phyloP scores from a whole-genome alignment of 2,329 filamentous ascomycete genomes.

The Cercospora sp. region DNA sequence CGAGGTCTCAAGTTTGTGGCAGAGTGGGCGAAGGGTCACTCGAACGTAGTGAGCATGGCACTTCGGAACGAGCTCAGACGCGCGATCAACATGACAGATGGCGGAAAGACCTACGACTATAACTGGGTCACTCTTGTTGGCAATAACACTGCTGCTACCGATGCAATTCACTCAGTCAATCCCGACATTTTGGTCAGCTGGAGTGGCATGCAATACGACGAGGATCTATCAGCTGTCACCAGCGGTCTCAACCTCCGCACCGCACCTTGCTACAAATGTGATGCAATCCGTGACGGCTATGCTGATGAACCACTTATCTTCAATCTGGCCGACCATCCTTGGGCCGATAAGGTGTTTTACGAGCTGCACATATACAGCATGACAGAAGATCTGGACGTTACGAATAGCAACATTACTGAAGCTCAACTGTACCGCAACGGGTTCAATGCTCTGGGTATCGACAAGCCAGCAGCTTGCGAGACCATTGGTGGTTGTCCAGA shows the following conservation, averaged over 20 bases:
- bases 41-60: conserved; percentile 33
- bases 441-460: conserved; percentile 50
- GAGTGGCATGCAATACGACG: conserved; percentile 33
- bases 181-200: conserved; percentile 31
- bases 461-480: conserved; percentile 41
- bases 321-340: conserved; percentile 49
- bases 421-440: conserved; percentile 53
- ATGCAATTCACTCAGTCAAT: conserved; percentile 31
- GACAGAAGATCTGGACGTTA: conserved; percentile 42
- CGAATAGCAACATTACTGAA: conserved; percentile 51
- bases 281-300: conserved; percentile 45
- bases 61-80: conserved; percentile 32
- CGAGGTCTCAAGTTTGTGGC: conserved; percentile 30
- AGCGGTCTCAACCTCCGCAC: conserved; percentile 41
- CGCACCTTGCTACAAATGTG: conserved; percentile 45
- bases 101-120: conserved; percentile 26
- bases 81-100: conserved; percentile 28
- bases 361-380: conserved; percentile 50
- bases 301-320: conserved; percentile 50
- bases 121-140: conserved; percentile 32
- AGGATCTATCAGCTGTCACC: conserved; percentile 36
- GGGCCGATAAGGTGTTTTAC: conserved; percentile 53
- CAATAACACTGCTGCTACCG: conserved; percentile 31
- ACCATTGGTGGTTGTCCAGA: conserved; percentile 40
- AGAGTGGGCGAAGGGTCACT: conserved; percentile 29